Conservation (phyloP, 164 flowering plant species). For the Aristolochia contorta region DNA sequence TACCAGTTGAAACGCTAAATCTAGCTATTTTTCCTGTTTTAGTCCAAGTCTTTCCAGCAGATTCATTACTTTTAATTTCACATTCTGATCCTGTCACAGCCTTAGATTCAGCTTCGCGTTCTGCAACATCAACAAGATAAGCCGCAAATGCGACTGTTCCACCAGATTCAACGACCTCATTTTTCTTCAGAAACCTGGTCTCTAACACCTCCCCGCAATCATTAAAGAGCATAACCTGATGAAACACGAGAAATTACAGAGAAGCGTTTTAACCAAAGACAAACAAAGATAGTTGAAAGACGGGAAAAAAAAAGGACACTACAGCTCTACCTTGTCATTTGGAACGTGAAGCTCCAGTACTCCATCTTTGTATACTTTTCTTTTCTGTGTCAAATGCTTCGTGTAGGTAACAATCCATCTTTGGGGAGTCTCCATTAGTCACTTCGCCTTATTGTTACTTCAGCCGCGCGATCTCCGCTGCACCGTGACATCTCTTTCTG, state of each 20-base stretch:
- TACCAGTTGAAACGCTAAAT: background rate
- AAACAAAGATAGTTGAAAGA: background rate
- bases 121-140: constrained; percentile 64
- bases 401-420: constrained; percentile 10
- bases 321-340: constrained; percentile 37
- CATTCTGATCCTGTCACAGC: constrained; percentile 13
- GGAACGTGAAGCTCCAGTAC: constrained; percentile 32
- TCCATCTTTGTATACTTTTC: constrained; percentile 87
- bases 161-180: constrained; percentile 47
- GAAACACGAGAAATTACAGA: constrained; percentile 3
- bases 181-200: constrained; percentile 49
- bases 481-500: too few relatives aligned
- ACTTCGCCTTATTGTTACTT: constrained; percentile 8
- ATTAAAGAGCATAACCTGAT: constrained; percentile 64
- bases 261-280: background rate
- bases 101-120: constrained; percentile 28
- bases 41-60: constrained; percentile 4
- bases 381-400: constrained; percentile 28
- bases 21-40: constrained; percentile 12
- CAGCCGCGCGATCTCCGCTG: too few relatives aligned
- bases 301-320: background rate
- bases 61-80: constrained; percentile 17
- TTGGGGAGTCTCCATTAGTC: constrained; percentile 19
- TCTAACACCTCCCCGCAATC: constrained; percentile 50
- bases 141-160: constrained; percentile 46